Percentiles rank a stretch among this genome's conserved stretches.
phyloP scores from a whole-genome alignment of 257 asterid species.

The Anisodus tanguticus region DNA sequence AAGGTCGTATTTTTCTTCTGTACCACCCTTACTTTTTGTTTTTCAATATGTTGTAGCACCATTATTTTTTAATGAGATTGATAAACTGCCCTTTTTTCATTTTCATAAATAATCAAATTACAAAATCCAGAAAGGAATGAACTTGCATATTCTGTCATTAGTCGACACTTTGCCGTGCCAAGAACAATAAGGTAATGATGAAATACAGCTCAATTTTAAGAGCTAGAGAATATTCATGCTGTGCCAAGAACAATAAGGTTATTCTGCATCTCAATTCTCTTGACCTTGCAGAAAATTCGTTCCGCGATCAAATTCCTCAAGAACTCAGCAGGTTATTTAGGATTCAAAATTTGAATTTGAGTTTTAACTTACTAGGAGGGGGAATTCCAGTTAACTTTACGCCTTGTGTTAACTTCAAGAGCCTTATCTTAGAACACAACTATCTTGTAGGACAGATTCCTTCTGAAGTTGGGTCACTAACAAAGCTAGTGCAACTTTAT shows the following conservation, averaged over 20 bases:
- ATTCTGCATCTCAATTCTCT: constrained; percentile 6
- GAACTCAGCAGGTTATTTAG: constrained; percentile 46
- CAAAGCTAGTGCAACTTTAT: constrained; percentile 30
- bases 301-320: constrained; percentile 43
- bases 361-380: constrained; percentile 46
- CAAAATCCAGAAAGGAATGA: no score
- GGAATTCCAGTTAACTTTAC: constrained; percentile 44
- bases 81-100: no score
- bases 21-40: no score
- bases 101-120: no score
- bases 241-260: no score
- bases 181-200: constrained; percentile 31
- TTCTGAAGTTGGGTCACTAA: constrained; percentile 30
- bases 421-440: constrained; percentile 44
- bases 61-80: no score
- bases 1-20: no score
- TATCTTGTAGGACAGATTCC: constrained; percentile 39
- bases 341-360: constrained; percentile 43
- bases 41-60: no score
- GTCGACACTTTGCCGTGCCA: constrained; percentile 40
- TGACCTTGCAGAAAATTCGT: constrained; percentile 49
- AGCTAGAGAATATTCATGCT: no score
- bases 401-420: constrained; percentile 37
- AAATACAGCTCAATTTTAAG: no score
- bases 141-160: not conserved